These are phyloP conservation scores for Chlamydomonas eustigma DNA, from an alignment of 139 green algal genomes.

Conservation along the genomic window DNA sequence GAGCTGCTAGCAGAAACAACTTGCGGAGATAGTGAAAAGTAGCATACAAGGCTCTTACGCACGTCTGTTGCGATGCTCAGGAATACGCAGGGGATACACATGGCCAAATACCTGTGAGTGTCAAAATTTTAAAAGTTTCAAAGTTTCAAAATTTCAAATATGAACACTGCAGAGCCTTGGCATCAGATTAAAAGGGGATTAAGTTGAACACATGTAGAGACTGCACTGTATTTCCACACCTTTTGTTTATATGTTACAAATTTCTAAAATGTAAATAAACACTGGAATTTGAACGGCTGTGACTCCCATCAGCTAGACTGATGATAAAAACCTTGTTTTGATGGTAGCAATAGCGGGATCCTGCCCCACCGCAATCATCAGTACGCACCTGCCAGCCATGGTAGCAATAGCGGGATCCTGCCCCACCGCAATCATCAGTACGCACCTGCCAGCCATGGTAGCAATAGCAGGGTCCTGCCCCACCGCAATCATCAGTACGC, in stretches of 20 bases:
- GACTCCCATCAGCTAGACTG: not conserved
- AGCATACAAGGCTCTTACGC: too few species aligned
- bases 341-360: conserved; percentile 1
- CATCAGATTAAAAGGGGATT: not conserved
- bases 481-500: not conserved
- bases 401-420: conserved; percentile 4
- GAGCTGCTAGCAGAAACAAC: too few species aligned
- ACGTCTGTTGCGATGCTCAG: not conserved
- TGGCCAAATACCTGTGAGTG: not conserved
- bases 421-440: conserved; percentile 17
- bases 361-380: not conserved
- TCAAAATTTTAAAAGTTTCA: too few species aligned
- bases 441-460: conserved; percentile 25
- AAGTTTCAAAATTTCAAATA: too few species aligned
- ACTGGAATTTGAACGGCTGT: not conserved
- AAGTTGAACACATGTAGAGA: not conserved
- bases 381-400: conserved; percentile 19
- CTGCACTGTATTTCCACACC: not conserved
- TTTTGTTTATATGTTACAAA: not conserved
- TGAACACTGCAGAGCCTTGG: too few species aligned
- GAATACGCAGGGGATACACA: conserved; percentile 3
- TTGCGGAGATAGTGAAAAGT: too few species aligned
- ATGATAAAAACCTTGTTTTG: too few species aligned
- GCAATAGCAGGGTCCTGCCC: not conserved
- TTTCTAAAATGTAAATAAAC: not conserved